phyloP scores from a whole-genome alignment of 2,329 filamentous ascomycete genomes.

The Colletotrichum phormii region DNA sequence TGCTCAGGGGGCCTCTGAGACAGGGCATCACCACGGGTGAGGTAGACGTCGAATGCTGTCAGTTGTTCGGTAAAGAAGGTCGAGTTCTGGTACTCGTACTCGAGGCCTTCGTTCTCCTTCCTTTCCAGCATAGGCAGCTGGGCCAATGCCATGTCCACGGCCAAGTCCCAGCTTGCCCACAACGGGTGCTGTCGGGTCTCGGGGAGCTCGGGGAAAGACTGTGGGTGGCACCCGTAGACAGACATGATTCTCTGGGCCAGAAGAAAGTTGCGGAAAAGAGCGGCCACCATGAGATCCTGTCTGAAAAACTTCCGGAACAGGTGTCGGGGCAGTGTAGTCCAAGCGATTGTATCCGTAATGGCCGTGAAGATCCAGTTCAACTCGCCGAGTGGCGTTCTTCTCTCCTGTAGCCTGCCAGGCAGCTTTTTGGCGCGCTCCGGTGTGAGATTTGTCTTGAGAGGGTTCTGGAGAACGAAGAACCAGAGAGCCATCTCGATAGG shows the following conservation, averaged over 20 bases:
- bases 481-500: constrained; percentile 97
- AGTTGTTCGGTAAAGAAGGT: constrained; percentile 97
- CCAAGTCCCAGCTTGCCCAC: constrained; percentile 98
- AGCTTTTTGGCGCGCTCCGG: constrained; percentile 89
- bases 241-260: constrained; percentile 96
- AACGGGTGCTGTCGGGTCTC: constrained; percentile 94
- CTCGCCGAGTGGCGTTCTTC: constrained; percentile 92
- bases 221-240: constrained; percentile 94
- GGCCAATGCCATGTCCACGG: constrained; percentile 92
- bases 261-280: constrained; percentile 94
- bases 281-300: constrained; percentile 99
- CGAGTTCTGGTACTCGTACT: constrained; percentile 95
- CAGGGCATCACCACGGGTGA: constrained; percentile 82
- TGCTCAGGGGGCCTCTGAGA: constrained; percentile 92
- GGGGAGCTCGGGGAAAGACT: constrained; percentile 91
- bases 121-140: constrained; percentile 89
- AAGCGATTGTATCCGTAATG: constrained; percentile 98
- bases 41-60: constrained; percentile 96
- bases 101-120: constrained; percentile 76
- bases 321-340: constrained; percentile 91
- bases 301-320: constrained; percentile 97
- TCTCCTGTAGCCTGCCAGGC: constrained; percentile 90
- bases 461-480: constrained; percentile 96
- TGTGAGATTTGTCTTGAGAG: constrained; percentile 74
- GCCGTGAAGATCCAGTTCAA: constrained; percentile 99